Percentiles rank a stretch among this genome's conserved stretches.
These are phyloP conservation scores for Echinochloa phyllopogon DNA, from an alignment of 176 grass and related monocot genomes.

Conservation along the genomic window DNA sequence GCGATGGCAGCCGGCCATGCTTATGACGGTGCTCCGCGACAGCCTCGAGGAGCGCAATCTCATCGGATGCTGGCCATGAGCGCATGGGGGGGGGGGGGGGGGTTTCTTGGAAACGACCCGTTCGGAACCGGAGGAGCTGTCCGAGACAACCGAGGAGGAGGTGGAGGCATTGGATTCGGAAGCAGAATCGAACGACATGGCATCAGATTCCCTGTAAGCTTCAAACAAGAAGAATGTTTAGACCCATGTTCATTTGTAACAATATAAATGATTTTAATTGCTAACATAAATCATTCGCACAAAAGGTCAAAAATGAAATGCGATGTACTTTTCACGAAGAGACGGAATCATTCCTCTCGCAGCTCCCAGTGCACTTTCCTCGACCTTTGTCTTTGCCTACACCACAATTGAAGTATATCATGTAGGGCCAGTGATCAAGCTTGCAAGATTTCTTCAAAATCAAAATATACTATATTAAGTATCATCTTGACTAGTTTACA, in stretches of 20 bases:
- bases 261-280: slow-evolving; percentile 14
- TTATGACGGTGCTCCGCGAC: neutral
- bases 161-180: neutral
- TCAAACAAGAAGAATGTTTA: slow-evolving; percentile 40
- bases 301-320: slow-evolving; percentile 29
- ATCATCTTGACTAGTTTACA: slow-evolving; percentile 2
- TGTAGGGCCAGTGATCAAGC: neutral
- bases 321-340: slow-evolving; percentile 81
- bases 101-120: neutral
- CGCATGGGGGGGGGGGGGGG: neutral
- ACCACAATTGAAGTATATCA: slow-evolving; percentile 36
- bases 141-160: neutral
- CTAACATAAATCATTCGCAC: slow-evolving; percentile 15
- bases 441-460: neutral
- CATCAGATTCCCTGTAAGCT: slow-evolving; percentile 66
- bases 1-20: neutral
- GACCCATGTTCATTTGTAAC: slow-evolving; percentile 8
- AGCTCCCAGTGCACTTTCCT: slow-evolving; percentile 90
- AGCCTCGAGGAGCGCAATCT: slow-evolving; percentile 35
- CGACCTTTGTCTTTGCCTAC: slow-evolving; percentile 78
- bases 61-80: slow-evolving; percentile 10
- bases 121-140: neutral
- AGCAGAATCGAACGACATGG: neutral
- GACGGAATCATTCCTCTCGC: slow-evolving; percentile 98
- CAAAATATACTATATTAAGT: neutral